phyloP scores from a whole-genome alignment of 202 grass and related monocot species.

The Miscanthus sacchariflorus region DNA sequence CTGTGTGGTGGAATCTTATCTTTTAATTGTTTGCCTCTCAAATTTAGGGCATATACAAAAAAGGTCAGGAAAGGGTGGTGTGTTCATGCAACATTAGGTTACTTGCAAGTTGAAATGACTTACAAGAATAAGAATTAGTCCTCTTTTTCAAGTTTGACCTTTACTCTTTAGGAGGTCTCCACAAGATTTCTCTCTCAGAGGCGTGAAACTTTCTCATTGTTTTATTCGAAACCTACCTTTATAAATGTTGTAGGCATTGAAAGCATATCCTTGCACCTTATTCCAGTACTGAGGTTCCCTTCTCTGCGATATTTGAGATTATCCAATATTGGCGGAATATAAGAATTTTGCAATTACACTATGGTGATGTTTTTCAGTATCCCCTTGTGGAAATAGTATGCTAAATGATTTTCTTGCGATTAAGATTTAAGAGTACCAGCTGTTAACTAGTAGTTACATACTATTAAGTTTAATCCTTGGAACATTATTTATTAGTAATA shows the following conservation, averaged over 20 bases:
- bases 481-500: background rate
- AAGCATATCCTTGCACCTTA: slow-evolving; percentile 15
- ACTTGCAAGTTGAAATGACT: background rate
- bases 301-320: slow-evolving; percentile 18
- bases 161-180: background rate
- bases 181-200: slow-evolving; percentile 3
- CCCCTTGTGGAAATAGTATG: background rate
- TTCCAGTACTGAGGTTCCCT: background rate
- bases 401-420: background rate
- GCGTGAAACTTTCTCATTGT: background rate
- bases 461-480: background rate
- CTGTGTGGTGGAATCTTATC: background rate
- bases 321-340: background rate
- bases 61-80: background rate
- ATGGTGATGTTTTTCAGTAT: background rate
- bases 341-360: background rate
- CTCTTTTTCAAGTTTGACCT: background rate
- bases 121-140: slow-evolving; percentile 4
- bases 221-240: background rate
- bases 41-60: background rate
- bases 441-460: background rate
- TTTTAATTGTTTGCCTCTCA: background rate
- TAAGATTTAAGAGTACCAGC: background rate
- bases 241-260: background rate
- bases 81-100: slow-evolving; percentile 22